Evolutionary conservation across 2,329 filamentous ascomycete species (phyloP), one percentile per base, ranked within the genome.

Genomic region (Nigrograna mackinnonii): DNA sequence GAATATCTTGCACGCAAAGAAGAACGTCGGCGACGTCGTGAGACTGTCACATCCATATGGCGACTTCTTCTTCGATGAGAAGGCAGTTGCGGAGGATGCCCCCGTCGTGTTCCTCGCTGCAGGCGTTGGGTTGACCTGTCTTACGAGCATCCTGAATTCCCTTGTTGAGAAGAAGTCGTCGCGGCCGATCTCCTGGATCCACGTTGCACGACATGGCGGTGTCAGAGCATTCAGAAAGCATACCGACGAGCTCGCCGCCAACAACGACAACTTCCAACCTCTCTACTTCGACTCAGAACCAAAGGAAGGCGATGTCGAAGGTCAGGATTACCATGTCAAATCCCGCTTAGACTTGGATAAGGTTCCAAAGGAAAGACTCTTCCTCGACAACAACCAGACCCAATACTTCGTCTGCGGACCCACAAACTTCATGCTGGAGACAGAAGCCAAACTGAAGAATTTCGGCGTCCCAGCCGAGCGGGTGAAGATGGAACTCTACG

Each of bases 401-500:
- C 73, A 83, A 57, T 91, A 90, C 64, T 91, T 80, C 54, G 70
- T 89, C 39, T 91, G 88, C 58, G 88, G 87, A 0, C 87, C 87
- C 0, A 75, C 77, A 46, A 60, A 64, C 6, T 91, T 90, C 73
- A 91, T 91, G 88, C 55, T 76, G 7, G 78, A 81, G 26, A 70
- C 80, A 17, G 72, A 80, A 50, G 65, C 68, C 6, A 75, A 71
- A 52, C 70, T 91, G 43, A 68, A 75, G 52, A 69, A 57, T 3
- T 66, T 73, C 41, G 85, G 84, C 1, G 84, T 90, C 1, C 66
- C 72, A 1, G 65, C 67, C n/a, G 75, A 76, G 21, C 78, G 81
- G 51, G 76, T 88, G 41, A 79, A 83, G 56, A 75, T 88, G 52
- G 87, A 91, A 67, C 64, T 87, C 21, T 89, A 88, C 41, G 66